These are phyloP conservation scores for Cordyceps cicadae DNA, from an alignment of 2,329 filamentous ascomycete species.

Conservation along the genomic window DNA sequence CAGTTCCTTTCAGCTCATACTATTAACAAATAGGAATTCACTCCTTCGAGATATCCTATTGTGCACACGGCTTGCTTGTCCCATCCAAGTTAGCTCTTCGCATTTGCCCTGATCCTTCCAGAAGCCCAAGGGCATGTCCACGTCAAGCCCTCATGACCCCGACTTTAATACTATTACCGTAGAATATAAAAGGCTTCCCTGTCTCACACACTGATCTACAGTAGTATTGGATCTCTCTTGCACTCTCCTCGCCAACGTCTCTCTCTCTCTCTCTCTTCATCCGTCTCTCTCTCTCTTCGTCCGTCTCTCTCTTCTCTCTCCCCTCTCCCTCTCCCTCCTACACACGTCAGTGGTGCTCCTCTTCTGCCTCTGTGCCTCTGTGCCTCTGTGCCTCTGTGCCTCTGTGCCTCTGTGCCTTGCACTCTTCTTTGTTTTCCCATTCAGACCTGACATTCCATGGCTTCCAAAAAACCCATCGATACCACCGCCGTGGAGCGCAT, in stretches of 20 bases:
- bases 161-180: not conserved
- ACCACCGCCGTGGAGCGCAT: constrained; percentile 21
- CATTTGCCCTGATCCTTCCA: not conserved
- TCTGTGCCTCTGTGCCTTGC: not conserved
- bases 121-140: not conserved
- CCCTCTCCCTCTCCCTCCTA: not conserved
- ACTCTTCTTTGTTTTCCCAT: not conserved
- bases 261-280: not conserved
- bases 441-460: not conserved
- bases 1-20: not conserved
- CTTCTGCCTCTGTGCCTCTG: not conserved
- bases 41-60: not conserved
- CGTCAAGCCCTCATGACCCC: not conserved
- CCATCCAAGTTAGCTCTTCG: not conserved
- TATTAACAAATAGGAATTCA: not conserved
- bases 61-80: not conserved
- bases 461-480: constrained; percentile 9
- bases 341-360: not conserved
- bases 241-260: not conserved
- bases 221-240: not conserved
- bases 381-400: not conserved
- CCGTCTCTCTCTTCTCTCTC: not conserved
- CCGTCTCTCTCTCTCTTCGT: not conserved
- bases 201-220: not conserved
- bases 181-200: not conserved